Evolutionary conservation across 2,329 filamentous ascomycete species (phyloP), one percentile per base, ranked within the genome.

Genomic region (Harringtonia lauricola): DNA sequence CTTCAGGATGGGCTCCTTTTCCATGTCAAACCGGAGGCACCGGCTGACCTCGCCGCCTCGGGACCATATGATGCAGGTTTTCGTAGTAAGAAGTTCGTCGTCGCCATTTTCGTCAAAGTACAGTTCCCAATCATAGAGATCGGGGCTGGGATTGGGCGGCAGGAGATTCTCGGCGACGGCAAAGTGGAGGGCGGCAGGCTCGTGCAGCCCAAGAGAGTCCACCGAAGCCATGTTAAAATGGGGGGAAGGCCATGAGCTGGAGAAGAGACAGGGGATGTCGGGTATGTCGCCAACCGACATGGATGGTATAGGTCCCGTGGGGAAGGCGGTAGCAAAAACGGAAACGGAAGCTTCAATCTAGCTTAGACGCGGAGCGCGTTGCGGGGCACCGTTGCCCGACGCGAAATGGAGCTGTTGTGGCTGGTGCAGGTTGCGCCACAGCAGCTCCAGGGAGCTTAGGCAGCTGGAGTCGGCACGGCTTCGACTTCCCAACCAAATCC

Each of bases 191-290:
- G 83, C 88, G 48, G 84, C 78, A 48, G 94, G 89, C 66, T 84
- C 81, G 68, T 96, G 90, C 58, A 95, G 72, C 62, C 92, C 92
- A 57, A 95, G 76, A 51, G 90, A 95, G 63, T 79, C 85, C 65
- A 95, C 79, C 59, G 84, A 81, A 54, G 90, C 90, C 94, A 98
- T 98, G 29, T 26, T 45, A 4, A 8, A 8, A 17, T 21, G 4
- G 24, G n/a, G 18, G 28, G 9, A 17, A 2, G 22, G n/a, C 39
- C 41, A 40, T 41, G 37, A 21, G 30, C 17, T 37, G 30, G 34
- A n/a, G 33, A 33, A 39, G 22, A 22, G 4, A 15, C 8, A 10
- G 17, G 18, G 8, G 17, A 33, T 12, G 9, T 22, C 8, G 15
- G 13, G 7, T 31, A 5, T 31, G 30, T 31, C 12, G 30, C 30